Conservation (phyloP, 805 yeast species). For the Pichia manshurica region DNA sequence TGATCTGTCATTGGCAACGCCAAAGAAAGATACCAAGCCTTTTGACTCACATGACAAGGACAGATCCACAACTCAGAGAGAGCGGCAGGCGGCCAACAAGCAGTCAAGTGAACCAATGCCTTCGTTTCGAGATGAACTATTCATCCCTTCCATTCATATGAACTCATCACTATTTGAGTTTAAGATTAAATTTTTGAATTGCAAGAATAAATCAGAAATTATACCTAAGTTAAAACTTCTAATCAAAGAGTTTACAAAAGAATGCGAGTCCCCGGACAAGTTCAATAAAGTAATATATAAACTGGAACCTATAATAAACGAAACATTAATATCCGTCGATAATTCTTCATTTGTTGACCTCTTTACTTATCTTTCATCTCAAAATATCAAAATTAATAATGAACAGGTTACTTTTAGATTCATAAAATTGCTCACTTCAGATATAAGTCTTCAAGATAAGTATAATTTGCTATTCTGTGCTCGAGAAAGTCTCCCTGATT, state of each 20-base stretch:
- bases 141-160: slow-evolving; percentile 1
- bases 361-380: background rate
- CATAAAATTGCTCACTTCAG: background rate
- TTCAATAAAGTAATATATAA: background rate
- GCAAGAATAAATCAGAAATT: background rate
- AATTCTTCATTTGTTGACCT: slow-evolving; percentile 1
- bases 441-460: background rate
- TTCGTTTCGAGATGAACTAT: background rate
- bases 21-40: background rate
- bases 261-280: slow-evolving; percentile 2
- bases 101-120: too few relatives aligned
- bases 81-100: too few relatives aligned
- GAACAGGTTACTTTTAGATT: background rate
- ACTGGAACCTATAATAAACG: background rate
- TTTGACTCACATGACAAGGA: too few relatives aligned
- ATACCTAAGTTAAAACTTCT: background rate
- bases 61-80: too few relatives aligned
- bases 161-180: background rate
- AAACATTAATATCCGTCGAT: background rate
- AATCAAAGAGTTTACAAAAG: background rate
- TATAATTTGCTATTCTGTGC: slow-evolving; percentile 1
- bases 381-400: background rate
- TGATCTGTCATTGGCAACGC: background rate
- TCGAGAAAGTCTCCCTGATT: background rate
- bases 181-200: background rate